Base-by-base conservation (phyloP, 805 yeast genomes). In the Wickerhamomyces sydowiorum region DNA sequence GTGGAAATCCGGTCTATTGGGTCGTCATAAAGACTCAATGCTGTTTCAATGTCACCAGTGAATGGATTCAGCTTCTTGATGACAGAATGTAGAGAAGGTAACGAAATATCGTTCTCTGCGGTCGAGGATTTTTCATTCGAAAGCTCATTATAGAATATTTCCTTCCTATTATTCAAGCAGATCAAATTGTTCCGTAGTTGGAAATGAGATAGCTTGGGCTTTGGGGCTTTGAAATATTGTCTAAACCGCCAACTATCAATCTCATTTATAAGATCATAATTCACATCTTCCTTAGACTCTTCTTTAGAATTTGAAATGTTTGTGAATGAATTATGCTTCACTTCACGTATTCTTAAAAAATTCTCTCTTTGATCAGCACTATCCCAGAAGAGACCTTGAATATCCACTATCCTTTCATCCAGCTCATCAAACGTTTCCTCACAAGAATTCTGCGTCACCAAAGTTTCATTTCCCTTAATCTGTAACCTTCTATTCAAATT, bases 151-250 rank as follows among this genome's bases (percentile, higher is more conserved):
- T 36, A 47, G 23, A 39, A 41, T 2, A 47, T 28, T 18, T 45
- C 47, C 3, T 32, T 41, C 8, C n/a, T 33, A 1, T 28, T 14
- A 20, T 39, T 41, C 17, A 37, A 14, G 13, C 41, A 34, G 7
- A 79, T 69, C 38, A 77, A 58, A 23, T 41, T 41, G 43, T 75
- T 71, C 14, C 84, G 59, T 27, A 79, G 61, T 58, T 78, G 84
- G 54, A 78, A 77, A 61, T 80, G 84, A 17, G 72, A 69, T 12
- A 76, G 61, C 47, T 67, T 70, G 6, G 80, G 75, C 39, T 67
- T 69, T 8, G 79, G 66, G 56, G 21, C 64, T 44, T 49, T 62
- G 60, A 50, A 59, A 62, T 25, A 70, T 66, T 17, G 69, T 54
- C 41, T 64, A 62, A 41, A 72, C 2, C 37, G 15, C 48, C 45